Evolutionary conservation across 2,329 filamentous ascomycete genomes (phyloP).

Genomic region (Nemania bipapillata): DNA sequence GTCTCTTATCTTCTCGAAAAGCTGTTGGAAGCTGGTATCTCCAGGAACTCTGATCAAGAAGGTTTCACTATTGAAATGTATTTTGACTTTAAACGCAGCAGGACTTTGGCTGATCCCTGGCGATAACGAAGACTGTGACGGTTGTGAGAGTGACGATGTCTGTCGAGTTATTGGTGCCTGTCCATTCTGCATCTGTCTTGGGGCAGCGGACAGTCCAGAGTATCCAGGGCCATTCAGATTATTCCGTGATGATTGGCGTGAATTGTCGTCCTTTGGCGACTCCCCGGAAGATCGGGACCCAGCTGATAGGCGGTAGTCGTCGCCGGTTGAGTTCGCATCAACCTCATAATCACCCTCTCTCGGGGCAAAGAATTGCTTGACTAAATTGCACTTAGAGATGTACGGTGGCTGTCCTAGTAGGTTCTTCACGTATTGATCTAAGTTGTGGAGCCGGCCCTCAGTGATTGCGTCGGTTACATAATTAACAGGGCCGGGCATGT

Average conservation of each 20-base stretch:
- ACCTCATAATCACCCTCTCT: slow-evolving; percentile 93
- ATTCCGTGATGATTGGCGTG: slow-evolving; percentile 72
- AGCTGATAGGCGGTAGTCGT: slow-evolving; percentile 79
- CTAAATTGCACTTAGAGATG: slow-evolving; percentile 84
- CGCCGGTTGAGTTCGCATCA: slow-evolving; percentile 73
- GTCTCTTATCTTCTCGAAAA: slow-evolving; percentile 86
- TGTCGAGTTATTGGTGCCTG: slow-evolving; percentile 58
- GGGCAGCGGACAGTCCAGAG: slow-evolving; percentile 63
- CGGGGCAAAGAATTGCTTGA: slow-evolving; percentile 90
- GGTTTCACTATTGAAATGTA: slow-evolving; percentile 90
- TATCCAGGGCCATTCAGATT: slow-evolving; percentile 71
- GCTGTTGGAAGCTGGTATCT: slow-evolving; percentile 79
- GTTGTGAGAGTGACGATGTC: slow-evolving; percentile 61
- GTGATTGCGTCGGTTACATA: slow-evolving; percentile 99
- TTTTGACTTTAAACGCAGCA: slow-evolving; percentile 87
- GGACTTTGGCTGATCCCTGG: slow-evolving; percentile 59
- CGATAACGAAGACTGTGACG: slow-evolving; percentile 67
- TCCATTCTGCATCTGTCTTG: slow-evolving; percentile 57
- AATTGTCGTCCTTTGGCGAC: slow-evolving; percentile 69
- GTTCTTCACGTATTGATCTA: slow-evolving; percentile 96
- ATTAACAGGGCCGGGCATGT: slow-evolving; percentile 97
- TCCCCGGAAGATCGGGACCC: slow-evolving; percentile 74
- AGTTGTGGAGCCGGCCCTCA: slow-evolving; percentile 87
- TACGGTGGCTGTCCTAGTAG: slow-evolving; percentile 83
- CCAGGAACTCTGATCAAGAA: slow-evolving; percentile 89